A percentile compares a stretch with the other conserved stretches of the same genome.
Conservation (phyloP, 306 rosid species). For the Quercus variabilis region DNA sequence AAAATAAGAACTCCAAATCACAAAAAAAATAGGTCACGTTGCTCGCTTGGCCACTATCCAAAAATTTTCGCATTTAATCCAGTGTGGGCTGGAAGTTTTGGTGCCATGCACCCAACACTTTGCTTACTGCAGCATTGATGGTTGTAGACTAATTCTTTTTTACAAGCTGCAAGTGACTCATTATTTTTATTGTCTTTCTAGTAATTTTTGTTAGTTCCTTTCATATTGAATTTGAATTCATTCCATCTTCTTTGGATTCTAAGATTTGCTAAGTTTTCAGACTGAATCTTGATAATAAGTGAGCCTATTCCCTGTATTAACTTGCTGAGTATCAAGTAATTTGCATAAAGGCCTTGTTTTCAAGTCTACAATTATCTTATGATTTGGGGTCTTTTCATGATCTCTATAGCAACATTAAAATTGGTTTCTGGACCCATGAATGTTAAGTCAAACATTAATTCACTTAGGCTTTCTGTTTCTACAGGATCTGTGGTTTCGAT, state of each 20-base stretch:
- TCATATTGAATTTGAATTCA: not conserved
- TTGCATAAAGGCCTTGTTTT: not conserved
- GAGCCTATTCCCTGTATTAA: not conserved
- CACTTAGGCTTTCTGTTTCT: conserved; percentile 25
- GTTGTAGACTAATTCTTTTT: not conserved
- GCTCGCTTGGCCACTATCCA: no score
- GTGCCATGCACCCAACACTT: not conserved
- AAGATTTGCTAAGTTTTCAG: not conserved
- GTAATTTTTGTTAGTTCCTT: not conserved
- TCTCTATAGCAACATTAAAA: not conserved
- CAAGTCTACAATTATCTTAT: not conserved
- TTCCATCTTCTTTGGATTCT: not conserved
- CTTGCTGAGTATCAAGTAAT: not conserved
- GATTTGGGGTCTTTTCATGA: not conserved
- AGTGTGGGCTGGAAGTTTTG: no score
- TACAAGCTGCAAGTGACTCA: not conserved
- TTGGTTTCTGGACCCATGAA: conserved; percentile 11
- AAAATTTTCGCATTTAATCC: no score
- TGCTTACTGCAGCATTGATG: not conserved
- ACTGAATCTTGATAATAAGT: not conserved
- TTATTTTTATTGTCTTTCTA: not conserved
- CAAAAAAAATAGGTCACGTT: no score
- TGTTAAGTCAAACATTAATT: not conserved
- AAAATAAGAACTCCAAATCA: no score
- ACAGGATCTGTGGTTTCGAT: conserved; percentile 65